Evolutionary conservation across 2,329 filamentous ascomycete genomes (phyloP), one percentile per base, ranked within the genome.

Genomic region (Penicillium sp.): DNA sequence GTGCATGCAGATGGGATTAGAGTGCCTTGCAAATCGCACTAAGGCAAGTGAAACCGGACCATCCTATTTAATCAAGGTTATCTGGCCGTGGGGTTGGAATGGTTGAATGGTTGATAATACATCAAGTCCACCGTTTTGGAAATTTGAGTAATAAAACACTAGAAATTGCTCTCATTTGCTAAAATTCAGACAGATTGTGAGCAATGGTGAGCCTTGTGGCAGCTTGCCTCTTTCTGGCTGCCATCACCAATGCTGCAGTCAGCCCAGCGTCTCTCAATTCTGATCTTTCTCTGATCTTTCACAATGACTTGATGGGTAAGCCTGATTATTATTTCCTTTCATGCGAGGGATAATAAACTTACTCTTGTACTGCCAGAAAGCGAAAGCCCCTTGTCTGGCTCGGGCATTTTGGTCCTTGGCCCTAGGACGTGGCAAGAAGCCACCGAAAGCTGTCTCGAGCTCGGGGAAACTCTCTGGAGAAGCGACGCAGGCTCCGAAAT

Each of bases 271-370:
- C 49, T 4, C 47, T 64, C 36, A 24, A 55, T 16, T 61, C 60
- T 1, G 61, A 61, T 32, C 43, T 64, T 14, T 57, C 60, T 2
- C 54, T 64, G 32, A 40, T 63, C 14, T 61, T 64, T 22, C 60
- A 64, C 8, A 64, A 64, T 60, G 61, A 64, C 29, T 38, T 63
- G 16, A 29, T 45, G 49, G 56, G 61, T 64, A 39, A 22, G 13
- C 4, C n/a, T 5, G 5, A 44, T 3, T 4, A 9, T 11, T 2
- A 0, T 47, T 11, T 13, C 5, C 10, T 2, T 2, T 38, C 1
- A 2, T 2, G 4, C 7, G 5, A 38, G 14, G 8, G 16, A 13
- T 24, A 8, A 16, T 29, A 13, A 2, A 5, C 16, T 51, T 13
- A 54, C 5, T 1, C 5, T 11, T 21, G 5, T 8, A n/a, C 47